Evolutionary conservation across 305 asterid genomes (phyloP).

Genomic region (Solanum chacoense): DNA sequence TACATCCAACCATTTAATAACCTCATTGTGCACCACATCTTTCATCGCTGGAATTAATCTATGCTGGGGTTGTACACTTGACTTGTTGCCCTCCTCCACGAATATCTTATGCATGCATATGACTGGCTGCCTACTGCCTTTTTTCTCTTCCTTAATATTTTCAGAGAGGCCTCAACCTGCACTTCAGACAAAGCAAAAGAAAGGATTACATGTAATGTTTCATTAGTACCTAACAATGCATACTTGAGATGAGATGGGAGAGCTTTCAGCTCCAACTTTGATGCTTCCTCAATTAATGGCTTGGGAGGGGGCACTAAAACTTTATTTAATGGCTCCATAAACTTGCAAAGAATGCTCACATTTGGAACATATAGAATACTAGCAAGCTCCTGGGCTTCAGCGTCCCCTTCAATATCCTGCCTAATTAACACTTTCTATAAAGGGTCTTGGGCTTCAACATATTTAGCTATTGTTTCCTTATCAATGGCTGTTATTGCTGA

Average conservation of each 20-base stretch:
- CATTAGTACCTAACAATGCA: background rate
- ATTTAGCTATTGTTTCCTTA: too few relatives aligned
- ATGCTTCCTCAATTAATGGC: background rate
- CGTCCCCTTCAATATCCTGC: background rate
- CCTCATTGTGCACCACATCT: background rate
- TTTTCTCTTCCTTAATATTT: background rate
- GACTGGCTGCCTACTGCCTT: background rate
- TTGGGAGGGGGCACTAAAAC: background rate
- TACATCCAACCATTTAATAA: background rate
- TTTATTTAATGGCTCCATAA: too few relatives aligned
- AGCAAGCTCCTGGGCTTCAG: background rate
- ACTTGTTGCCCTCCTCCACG: background rate
- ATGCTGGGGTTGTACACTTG: background rate
- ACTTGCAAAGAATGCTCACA: too few relatives aligned
- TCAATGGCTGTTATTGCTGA: background rate
- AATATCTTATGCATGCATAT: background rate
- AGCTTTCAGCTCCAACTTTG: background rate
- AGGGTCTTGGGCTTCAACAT: too few relatives aligned
- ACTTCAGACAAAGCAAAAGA: background rate
- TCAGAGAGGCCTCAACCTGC: background rate
- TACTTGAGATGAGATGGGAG: background rate
- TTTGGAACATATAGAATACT: background rate
- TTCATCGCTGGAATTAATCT: background rate
- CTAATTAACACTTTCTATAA: background rate
- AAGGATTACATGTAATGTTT: too few relatives aligned